A percentile compares a stretch with the other conserved stretches of the same genome.
phyloP scores from a whole-genome alignment of 768 basidiomycete species.

The Cystofilobasidium ferigula region DNA sequence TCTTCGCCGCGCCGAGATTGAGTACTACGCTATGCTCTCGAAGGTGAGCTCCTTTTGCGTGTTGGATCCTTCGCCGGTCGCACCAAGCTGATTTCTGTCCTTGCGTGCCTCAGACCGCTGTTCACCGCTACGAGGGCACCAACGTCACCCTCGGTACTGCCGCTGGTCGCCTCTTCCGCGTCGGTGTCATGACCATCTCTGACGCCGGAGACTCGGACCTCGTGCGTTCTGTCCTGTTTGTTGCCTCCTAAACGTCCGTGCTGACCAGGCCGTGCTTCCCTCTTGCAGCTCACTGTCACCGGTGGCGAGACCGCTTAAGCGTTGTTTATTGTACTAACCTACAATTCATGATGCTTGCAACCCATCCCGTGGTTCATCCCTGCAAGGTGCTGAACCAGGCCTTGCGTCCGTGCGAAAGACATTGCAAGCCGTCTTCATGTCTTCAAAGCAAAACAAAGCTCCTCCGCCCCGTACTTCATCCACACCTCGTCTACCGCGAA shows the following conservation, averaged over 20 bases:
- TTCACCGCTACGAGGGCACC: constrained; percentile 94
- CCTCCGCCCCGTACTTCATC: constrained; percentile 1
- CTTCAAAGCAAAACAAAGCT: background rate
- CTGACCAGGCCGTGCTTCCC: background rate
- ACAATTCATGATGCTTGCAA: too few species aligned
- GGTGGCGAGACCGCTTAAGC: constrained; percentile 24
- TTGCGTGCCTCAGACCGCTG: constrained; percentile 71
- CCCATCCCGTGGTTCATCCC: background rate
- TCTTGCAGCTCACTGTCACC: constrained; percentile 21
- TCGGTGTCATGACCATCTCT: constrained; percentile 94
- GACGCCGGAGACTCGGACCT: constrained; percentile 96
- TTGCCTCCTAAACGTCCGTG: background rate
- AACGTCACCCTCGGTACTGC: constrained; percentile 98
- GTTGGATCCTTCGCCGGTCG: background rate
- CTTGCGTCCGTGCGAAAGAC: too few species aligned
- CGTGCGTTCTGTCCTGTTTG: constrained; percentile 39
- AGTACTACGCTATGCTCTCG: constrained; percentile 53
- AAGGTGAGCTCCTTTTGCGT: background rate
- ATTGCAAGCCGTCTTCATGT: too few species aligned
- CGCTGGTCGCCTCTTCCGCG: constrained; percentile 98
- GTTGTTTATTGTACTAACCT: too few species aligned
- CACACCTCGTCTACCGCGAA: background rate
- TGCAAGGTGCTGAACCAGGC: too few species aligned
- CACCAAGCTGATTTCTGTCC: background rate
- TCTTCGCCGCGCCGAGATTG: constrained; percentile 95